Percentiles rank a stretch among this genome's conserved stretches.
phyloP scores from a whole-genome alignment of 2,329 filamentous ascomycete genomes.

The Aspergillus fijiensis region DNA sequence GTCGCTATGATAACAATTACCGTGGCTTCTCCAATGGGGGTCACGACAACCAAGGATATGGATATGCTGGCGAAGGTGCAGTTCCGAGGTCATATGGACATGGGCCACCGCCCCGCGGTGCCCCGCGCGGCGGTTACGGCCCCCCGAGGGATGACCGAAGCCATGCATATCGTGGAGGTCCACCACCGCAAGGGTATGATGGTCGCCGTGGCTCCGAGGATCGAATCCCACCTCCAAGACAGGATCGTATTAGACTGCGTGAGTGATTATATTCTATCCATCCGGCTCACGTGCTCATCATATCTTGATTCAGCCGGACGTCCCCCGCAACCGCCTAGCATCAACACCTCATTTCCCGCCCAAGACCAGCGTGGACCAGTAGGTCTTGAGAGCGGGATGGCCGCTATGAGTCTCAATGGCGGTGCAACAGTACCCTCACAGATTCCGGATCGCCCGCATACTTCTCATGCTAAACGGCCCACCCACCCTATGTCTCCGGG shows the following conservation, averaged over 20 bases:
- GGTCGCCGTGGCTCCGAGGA: conserved; percentile 27
- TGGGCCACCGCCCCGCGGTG: conserved; percentile 25
- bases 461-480: conserved; percentile 34
- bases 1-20: conserved; percentile 28
- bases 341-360: conserved; percentile 40
- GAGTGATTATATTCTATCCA: conserved; percentile 21
- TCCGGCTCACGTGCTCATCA: not conserved
- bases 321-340: conserved; percentile 39
- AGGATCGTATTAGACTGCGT: conserved; percentile 35
- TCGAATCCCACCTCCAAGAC: conserved; percentile 31
- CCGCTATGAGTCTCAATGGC: conserved; percentile 40
- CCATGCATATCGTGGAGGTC: conserved; percentile 28
- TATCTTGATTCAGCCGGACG: conserved; percentile 25
- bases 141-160: conserved; percentile 23
- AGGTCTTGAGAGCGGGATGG: conserved; percentile 40
- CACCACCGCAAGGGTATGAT: conserved; percentile 26
- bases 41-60: conserved; percentile 30
- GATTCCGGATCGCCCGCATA: conserved; percentile 37
- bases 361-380: conserved; percentile 28
- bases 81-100: conserved; percentile 28
- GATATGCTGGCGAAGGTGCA: conserved; percentile 27
- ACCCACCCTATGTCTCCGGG: conserved; percentile 27
- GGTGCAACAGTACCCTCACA: conserved; percentile 26
- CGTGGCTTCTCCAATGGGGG: conserved; percentile 22
- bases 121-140: conserved; percentile 33